These are phyloP conservation scores for Pythium guiyangense DNA, from an alignment of 352 stramenopile species.

Conservation along the genomic window DNA sequence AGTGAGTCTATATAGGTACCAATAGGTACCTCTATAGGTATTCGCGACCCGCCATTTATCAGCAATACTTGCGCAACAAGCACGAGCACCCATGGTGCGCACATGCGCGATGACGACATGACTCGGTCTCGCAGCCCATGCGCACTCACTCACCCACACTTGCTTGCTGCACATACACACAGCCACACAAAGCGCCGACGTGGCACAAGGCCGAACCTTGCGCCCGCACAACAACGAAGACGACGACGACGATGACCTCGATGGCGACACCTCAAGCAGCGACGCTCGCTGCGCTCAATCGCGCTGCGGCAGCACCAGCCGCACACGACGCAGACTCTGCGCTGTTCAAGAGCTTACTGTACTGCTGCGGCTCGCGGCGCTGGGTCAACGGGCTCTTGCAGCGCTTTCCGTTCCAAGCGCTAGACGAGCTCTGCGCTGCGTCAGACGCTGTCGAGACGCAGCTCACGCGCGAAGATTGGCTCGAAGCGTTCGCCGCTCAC, in stretches of 20 bases:
- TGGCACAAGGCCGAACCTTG: background rate
- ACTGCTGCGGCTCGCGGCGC: slow-evolving; percentile 55
- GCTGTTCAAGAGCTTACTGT: slow-evolving; percentile 41
- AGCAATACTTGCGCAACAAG: too few species aligned
- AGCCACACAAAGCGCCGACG: too few species aligned
- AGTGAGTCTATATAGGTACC: too few species aligned
- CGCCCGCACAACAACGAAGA: too few species aligned
- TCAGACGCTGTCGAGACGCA: slow-evolving; percentile 33
- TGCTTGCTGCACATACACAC: too few species aligned
- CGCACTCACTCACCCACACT: too few species aligned
- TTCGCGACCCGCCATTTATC: too few species aligned
- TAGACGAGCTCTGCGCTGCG: slow-evolving; percentile 32
- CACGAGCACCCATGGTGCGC: too few species aligned
- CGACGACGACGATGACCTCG: too few species aligned
- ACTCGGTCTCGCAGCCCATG: too few species aligned
- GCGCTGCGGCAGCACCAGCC: slow-evolving; percentile 21
- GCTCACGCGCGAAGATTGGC: slow-evolving; percentile 50
- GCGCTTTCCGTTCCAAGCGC: slow-evolving; percentile 34
- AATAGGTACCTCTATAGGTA: too few species aligned
- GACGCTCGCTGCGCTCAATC: slow-evolving; percentile 38
- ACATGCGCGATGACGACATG: too few species aligned
- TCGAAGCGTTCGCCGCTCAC: slow-evolving; percentile 67
- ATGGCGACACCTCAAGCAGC: background rate
- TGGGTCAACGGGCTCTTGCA: slow-evolving; percentile 43
- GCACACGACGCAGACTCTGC: slow-evolving; percentile 13